Base-by-base conservation (phyloP, 1,284 basidiomycete genomes). In the Ustilago crameri region DNA sequence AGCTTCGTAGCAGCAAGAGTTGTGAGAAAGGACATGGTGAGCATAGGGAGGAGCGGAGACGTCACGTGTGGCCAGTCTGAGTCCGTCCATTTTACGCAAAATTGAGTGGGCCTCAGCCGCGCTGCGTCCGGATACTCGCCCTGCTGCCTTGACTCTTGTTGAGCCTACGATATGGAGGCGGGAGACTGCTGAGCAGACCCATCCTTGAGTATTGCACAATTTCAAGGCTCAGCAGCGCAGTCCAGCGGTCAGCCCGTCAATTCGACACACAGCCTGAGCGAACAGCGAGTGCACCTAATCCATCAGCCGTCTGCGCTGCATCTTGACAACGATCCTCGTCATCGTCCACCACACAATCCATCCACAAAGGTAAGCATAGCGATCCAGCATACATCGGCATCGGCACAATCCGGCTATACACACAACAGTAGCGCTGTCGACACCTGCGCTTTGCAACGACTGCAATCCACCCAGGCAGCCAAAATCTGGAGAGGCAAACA, bases 291-390 rank as follows among this genome's bases (percentile, higher is more conserved):
- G 3, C 30, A 30, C 58, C 47, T 57, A 57, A 27, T 45, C 45
- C 45, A 45, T 49, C 45, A 40, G 57, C 50, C 18, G 46, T 41
- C 41, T 47, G 40, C 27, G 51, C 55, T 32, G 48, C 10, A 37
- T 49, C 62, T 71, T 65, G 67, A 56, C 61, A 61, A 53, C 68
- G 68, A 65, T 60, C 64, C 48, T 51, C 52, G 69, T 67, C 64
- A 67, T 67, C 69, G 59, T 72, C 63, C 55, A 63, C 48, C 60
- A 72, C 48, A 72, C 49, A 49, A 67, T 67, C 59, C 63, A 67
- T 67, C 64, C 53, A 67, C 45, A 54, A 72, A 67, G 69, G 69
- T 72, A 67, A 72, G 69, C 53, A 57, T 65, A 34, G 51, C 12
- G n/a, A 17, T 22, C 10, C 61, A 49, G 24, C 45, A 60, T 14